Conservation (phyloP, 2,329 filamentous ascomycete species). For the Cryphonectria radicalis region DNA sequence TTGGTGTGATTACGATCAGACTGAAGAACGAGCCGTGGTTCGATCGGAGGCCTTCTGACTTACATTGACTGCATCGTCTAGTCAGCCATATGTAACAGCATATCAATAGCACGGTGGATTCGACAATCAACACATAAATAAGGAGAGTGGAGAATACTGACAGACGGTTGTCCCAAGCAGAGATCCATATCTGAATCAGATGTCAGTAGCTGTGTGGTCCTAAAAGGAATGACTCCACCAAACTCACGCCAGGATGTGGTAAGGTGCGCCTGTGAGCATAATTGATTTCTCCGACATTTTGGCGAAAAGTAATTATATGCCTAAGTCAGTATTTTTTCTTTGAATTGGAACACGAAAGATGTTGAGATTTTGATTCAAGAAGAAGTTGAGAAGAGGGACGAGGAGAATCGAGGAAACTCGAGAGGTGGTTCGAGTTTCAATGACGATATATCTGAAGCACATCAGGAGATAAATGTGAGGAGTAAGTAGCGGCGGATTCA, state of each 20-base stretch:
- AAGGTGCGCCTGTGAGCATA: conserved; percentile 69
- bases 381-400: background rate
- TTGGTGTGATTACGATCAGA: conserved; percentile 23
- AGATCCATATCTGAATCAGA: conserved; percentile 72
- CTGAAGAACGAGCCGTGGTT: background rate
- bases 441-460: conserved; percentile 11
- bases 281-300: conserved; percentile 53
- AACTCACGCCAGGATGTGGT: conserved; percentile 73
- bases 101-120: background rate
- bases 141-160: conserved; percentile 52
- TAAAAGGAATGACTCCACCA: background rate
- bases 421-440: background rate
- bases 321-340: background rate
- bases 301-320: conserved; percentile 5
- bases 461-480: background rate
- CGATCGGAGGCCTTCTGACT: background rate
- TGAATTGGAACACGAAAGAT: background rate
- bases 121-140: background rate
- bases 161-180: conserved; percentile 86
- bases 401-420: background rate
- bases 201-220: conserved; percentile 24
- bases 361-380: too few species aligned
- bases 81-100: conserved; percentile 7
- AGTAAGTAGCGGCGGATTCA: background rate
- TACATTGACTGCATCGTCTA: conserved; percentile 24